A percentile compares a stretch with the other conserved stretches of the same genome.
Evolutionary conservation across 495 filamentous ascomycete species (phyloP).

Genomic region (Aspergillus campestris): DNA sequence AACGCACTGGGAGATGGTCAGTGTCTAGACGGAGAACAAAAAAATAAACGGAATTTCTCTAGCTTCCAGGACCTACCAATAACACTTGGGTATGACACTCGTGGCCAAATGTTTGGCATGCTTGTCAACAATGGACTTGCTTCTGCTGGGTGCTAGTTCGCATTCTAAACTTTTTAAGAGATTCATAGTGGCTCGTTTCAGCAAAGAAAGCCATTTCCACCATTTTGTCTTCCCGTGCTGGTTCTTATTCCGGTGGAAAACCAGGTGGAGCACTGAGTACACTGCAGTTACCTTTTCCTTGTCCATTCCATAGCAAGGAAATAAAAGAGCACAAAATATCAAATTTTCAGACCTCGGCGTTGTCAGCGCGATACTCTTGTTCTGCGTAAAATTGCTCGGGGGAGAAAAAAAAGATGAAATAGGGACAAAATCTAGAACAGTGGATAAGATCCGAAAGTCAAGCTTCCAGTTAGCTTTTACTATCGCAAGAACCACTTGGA

Average conservation of each 20-base stretch:
- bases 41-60: neutral
- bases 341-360: too few species aligned
- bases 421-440: too few species aligned
- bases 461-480: too few species aligned
- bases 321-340: too few species aligned
- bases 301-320: constrained; percentile 17
- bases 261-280: constrained; percentile 44
- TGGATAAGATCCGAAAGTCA: too few species aligned
- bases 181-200: constrained; percentile 53
- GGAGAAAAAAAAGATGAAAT: too few species aligned
- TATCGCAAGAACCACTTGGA: too few species aligned
- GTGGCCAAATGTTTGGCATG: constrained; percentile 23
- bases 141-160: neutral
- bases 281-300: constrained; percentile 21
- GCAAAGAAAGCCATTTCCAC: constrained; percentile 61
- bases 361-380: too few species aligned
- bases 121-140: constrained; percentile 1
- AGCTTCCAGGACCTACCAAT: constrained; percentile 27
- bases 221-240: constrained; percentile 65
- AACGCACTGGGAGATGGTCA: constrained; percentile 44
- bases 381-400: too few species aligned
- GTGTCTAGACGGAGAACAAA: neutral
- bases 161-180: constrained; percentile 36
- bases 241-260: constrained; percentile 74
- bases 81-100: constrained; percentile 34